Conservation (phyloP, 176 grass and related monocot species). For the Oryza brachyantha region DNA sequence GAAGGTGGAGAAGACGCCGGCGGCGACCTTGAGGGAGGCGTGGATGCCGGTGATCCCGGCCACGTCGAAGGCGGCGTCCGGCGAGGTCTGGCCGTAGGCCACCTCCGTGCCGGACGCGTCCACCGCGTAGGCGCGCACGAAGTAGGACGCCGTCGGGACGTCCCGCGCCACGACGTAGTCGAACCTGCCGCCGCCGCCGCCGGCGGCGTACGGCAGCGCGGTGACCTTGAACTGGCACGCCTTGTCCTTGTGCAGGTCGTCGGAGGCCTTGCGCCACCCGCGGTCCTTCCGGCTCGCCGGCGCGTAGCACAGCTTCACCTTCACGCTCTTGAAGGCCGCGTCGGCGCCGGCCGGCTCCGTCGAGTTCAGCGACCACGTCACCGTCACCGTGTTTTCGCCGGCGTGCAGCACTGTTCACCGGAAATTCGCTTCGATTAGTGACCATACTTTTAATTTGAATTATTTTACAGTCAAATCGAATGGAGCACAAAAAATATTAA, state of each 20-base stretch:
- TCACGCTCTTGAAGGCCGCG: constrained; percentile 51
- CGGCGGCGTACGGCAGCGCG: constrained; percentile 29
- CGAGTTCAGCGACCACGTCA: constrained; percentile 51
- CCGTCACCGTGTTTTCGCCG: constrained; percentile 53
- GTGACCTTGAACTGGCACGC: constrained; percentile 80
- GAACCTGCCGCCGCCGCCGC: neutral
- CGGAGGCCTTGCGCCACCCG: constrained; percentile 65
- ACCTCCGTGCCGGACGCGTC: constrained; percentile 56
- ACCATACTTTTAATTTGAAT: neutral
- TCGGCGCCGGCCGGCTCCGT: constrained; percentile 20
- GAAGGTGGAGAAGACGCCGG: constrained; percentile 84
- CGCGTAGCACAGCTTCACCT: constrained; percentile 75
- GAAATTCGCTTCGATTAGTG: neutral
- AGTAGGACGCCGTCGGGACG: constrained; percentile 66
- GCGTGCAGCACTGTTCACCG: constrained; percentile 47
- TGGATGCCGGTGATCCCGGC: constrained; percentile 66
- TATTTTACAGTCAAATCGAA: neutral
- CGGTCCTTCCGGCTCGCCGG: constrained; percentile 77
- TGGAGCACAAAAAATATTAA: neutral
- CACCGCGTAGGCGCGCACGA: constrained; percentile 59
- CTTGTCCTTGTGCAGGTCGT: constrained; percentile 85
- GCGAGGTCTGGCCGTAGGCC: constrained; percentile 69
- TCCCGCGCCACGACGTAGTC: constrained; percentile 42
- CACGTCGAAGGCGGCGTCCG: constrained; percentile 38
- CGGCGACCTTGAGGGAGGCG: constrained; percentile 57